Conservation (phyloP, 2,329 filamentous ascomycete species). For the Exophiala aquamarina region DNA sequence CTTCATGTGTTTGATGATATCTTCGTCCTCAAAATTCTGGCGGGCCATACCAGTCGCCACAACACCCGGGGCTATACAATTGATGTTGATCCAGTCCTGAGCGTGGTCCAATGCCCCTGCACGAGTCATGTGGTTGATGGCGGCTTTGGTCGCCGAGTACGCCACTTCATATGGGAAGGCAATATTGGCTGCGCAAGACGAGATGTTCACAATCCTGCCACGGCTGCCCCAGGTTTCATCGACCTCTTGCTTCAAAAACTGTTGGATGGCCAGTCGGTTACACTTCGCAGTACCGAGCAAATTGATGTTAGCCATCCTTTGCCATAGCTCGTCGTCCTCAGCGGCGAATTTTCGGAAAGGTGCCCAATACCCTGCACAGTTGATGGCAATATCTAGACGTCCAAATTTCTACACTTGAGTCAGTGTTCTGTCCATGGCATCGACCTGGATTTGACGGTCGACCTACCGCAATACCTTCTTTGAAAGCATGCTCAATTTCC, state of each 20-base stretch:
- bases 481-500: slow-evolving; percentile 7
- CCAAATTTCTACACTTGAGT: slow-evolving; percentile 6
- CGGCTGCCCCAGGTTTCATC: slow-evolving; percentile 28
- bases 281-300: slow-evolving; percentile 3
- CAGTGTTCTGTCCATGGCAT: not conserved
- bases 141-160: slow-evolving; percentile 7
- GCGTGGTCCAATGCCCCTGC: slow-evolving; percentile 8
- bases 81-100: slow-evolving; percentile 8
- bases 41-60: slow-evolving; percentile 8
- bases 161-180: slow-evolving; percentile 5
- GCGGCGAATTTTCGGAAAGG: slow-evolving; percentile 8
- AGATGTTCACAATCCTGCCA: slow-evolving; percentile 44
- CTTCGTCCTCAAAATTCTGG: slow-evolving; percentile 3
- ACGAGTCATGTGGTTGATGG: slow-evolving; percentile 12
- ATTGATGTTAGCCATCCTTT: slow-evolving; percentile 5
- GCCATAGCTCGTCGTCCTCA: slow-evolving; percentile 9
- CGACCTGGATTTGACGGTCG: not conserved
- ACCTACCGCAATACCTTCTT: not conserved
- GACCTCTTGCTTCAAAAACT: slow-evolving; percentile 19
- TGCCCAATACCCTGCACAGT: slow-evolving; percentile 10
- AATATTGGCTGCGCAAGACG: slow-evolving; percentile 8
- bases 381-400: slow-evolving; percentile 10
- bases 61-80: slow-evolving; percentile 5
- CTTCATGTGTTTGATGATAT: slow-evolving; percentile 11
- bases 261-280: slow-evolving; percentile 2